A percentile compares a stretch with the other conserved stretches of the same genome.
These are phyloP conservation scores for Solanum bulbocastanum DNA, from an alignment of 257 asterid genomes.

Conservation along the genomic window DNA sequence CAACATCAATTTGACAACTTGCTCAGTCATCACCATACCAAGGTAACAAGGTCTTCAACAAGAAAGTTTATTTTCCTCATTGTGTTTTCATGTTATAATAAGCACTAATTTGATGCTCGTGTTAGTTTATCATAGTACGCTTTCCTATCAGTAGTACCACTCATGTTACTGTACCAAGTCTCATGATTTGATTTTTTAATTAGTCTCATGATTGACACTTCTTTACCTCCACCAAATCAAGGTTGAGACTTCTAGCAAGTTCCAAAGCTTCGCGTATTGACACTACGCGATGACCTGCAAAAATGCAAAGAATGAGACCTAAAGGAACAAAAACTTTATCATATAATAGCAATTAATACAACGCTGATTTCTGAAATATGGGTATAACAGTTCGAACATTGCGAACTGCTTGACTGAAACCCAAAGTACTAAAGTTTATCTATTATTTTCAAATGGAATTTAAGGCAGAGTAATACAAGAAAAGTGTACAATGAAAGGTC, in stretches of 20 bases:
- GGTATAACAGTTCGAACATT: neutral
- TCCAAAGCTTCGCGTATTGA: constrained; percentile 44
- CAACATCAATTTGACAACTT: neutral
- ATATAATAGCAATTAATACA: neutral
- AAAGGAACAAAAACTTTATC: neutral
- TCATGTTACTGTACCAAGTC: neutral
- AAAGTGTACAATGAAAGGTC: neutral
- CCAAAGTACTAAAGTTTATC: neutral
- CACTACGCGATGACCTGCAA: constrained; percentile 51
- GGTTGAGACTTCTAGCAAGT: constrained; percentile 38
- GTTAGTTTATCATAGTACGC: neutral
- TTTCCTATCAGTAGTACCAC: neutral
- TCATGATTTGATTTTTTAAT: neutral
- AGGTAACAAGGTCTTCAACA: neutral
- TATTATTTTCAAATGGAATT: neutral
- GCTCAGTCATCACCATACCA: neutral
- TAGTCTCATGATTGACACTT: neutral
- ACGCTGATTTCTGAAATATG: neutral
- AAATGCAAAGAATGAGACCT: neutral
- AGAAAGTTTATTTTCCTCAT: neutral
- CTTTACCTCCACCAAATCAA: constrained; percentile 90
- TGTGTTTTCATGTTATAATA: neutral
- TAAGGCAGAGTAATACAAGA: neutral
- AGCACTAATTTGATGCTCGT: neutral
- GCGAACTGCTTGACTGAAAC: neutral